phyloP scores from a whole-genome alignment of 163 green algal genomes.

The Trebouxia gelatinosa region DNA sequence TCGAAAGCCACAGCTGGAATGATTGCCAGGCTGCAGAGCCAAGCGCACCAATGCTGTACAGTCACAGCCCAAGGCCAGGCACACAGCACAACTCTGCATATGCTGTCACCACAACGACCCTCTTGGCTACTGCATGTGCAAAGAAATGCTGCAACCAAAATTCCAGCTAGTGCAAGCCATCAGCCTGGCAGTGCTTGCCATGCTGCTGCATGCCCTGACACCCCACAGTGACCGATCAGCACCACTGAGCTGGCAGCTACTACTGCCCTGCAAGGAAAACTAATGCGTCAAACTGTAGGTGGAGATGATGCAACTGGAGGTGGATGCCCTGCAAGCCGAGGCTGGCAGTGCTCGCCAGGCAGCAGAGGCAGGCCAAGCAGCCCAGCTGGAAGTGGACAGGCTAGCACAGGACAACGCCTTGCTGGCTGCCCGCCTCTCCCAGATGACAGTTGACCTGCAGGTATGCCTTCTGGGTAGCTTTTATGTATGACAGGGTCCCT shows the following conservation, averaged over 20 bases:
- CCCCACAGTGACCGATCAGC: no score
- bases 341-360: neutral
- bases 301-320: constrained; percentile 9
- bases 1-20: no score
- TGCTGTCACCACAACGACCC: no score
- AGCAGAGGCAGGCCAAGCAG: constrained; percentile 17
- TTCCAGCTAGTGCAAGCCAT: neutral
- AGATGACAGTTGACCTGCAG: constrained; percentile 62
- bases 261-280: neutral
- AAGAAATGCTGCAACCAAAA: neutral
- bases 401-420: constrained; percentile 62
- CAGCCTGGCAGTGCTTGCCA: neutral
- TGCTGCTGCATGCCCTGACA: neutral
- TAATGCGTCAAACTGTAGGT: neutral
- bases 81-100: no score
- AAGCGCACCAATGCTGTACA: no score
- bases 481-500: neutral
- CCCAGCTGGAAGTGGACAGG: constrained; percentile 50
- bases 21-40: no score
- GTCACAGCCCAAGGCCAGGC: no score
- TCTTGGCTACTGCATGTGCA: neutral
- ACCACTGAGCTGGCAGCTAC: no score
- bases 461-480: neutral
- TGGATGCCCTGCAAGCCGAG: constrained; percentile 22
- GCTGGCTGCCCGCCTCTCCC: constrained; percentile 42